Evolutionary conservation across 176 grass and related monocot species (phyloP), one percentile per base, ranked within the genome.

Genomic region (Dendrocalamus sinicus): DNA sequence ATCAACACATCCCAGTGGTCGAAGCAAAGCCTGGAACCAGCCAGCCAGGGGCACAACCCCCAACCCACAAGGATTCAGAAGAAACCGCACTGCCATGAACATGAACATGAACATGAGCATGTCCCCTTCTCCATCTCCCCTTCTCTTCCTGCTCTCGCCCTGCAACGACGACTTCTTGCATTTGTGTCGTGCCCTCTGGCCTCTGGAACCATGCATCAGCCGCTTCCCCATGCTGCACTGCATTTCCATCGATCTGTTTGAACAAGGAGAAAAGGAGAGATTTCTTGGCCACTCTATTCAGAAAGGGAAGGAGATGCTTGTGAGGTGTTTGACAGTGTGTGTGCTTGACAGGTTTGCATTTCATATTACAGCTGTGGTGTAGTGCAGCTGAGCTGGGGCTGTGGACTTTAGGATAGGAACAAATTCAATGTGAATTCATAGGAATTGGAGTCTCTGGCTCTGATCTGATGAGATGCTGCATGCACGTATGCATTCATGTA

Each of bases 391-490:
- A 35, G 32, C 32, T 35, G 32, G 32, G 32, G 32, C 32, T 35
- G 32, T 4, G 32, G 32, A 35, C 32, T 35, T 35, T 35, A 32
- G 32, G 32, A 32, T 35, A 35, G 32, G 32, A 35, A 35, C 32
- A 35, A 35, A 35, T 35, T 71, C 16, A 72, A 61, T 35, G 68
- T 54, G 41, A 71, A 23, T 47, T 59, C 54, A 12, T 45, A 12
- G 67, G 80, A 26, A 16, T 40, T 4, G 37, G 28, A 37, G 48
- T 54, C 55, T 55, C 35, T 43, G 32, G 5, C 8, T 16, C 53
- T 59, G 73, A 58, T 16, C 40, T 35, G 62, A 77, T 19, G 23
- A 70, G 17, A 70, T 78, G 74, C 48, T 60, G 64, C 64, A 70
- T 76, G 83, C 61, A 51, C 32, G 1, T 53, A 17, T n/a, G 55